Conservation (phyloP, 139 green algal species). For the Haematococcus sp. region DNA sequence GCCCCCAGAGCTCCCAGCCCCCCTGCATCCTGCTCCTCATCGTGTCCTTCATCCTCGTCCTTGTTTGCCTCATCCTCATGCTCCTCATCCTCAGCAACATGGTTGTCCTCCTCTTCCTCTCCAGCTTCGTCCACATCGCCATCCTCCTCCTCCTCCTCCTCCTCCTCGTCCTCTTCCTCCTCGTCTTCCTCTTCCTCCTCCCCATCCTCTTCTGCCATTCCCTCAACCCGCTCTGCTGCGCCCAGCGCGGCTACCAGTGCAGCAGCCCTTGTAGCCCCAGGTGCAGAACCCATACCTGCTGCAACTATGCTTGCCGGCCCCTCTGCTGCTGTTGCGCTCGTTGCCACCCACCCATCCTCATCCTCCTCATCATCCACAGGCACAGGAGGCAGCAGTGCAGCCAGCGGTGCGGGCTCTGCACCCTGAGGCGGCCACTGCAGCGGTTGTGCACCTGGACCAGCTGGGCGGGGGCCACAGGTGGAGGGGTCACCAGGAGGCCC, state of each 20-base stretch:
- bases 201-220: neutral
- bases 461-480: no score
- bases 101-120: neutral
- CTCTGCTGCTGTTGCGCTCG: no score
- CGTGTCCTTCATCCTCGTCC: no score
- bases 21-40: no score
- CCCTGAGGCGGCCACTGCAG: no score
- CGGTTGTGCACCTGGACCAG: no score
- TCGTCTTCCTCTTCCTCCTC: neutral
- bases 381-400: neutral
- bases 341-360: neutral
- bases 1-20: no score
- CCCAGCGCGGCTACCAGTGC: neutral
- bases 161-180: neutral
- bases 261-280: neutral
- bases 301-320: no score
- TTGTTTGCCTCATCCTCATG: neutral
- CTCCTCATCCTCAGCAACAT: neutral
- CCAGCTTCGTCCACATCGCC: neutral
- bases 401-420: no score
- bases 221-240: neutral
- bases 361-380: neutral
- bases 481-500: no score
- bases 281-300: neutral
- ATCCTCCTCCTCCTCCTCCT: neutral